A percentile compares a stretch with the other conserved stretches of the same genome.
Evolutionary conservation across 768 basidiomycete genomes (phyloP).

Genomic region (Phylloporus arenicola): DNA sequence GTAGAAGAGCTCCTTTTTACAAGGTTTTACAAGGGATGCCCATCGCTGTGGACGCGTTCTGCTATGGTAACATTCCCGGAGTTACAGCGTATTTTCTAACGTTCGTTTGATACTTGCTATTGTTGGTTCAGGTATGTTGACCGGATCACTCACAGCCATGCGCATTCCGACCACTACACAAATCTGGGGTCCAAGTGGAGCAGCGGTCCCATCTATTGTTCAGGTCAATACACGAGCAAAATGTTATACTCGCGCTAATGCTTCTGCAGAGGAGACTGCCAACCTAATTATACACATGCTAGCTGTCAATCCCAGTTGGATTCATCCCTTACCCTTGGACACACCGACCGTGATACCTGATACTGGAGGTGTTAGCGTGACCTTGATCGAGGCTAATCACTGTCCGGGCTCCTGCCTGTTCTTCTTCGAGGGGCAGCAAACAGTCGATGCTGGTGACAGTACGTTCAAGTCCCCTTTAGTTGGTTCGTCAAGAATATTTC

Average conservation of each 20-base stretch:
- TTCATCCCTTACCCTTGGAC: constrained; percentile 82
- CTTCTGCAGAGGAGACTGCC: constrained; percentile 62
- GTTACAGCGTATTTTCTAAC: constrained; percentile 90
- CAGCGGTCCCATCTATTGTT: constrained; percentile 93
- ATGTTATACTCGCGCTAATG: neutral
- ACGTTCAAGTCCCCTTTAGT: constrained; percentile 64
- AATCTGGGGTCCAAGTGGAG: constrained; percentile 86
- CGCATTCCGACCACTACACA: constrained; percentile 96
- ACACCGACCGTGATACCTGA: constrained; percentile 67
- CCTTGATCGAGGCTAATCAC: constrained; percentile 96
- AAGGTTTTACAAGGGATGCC: constrained; percentile 96
- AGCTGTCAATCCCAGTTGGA: constrained; percentile 83
- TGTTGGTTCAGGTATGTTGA: constrained; percentile 5
- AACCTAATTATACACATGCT: constrained; percentile 91
- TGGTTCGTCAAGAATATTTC: constrained; percentile 64
- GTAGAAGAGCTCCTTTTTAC: constrained; percentile 88
- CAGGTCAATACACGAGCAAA: constrained; percentile 33
- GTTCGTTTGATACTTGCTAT: constrained; percentile 35
- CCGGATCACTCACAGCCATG: constrained; percentile 54
- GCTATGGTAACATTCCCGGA: constrained; percentile 86
- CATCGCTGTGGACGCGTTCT: constrained; percentile 95
- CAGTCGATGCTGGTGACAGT: constrained; percentile 83
- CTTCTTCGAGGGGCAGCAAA: constrained; percentile 89
- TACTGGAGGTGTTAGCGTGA: constrained; percentile 82
- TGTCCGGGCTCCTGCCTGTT: constrained; percentile 96